These are phyloP conservation scores for Naganishia sp. DNA, from an alignment of 1,284 basidiomycete species.

Conservation along the genomic window DNA sequence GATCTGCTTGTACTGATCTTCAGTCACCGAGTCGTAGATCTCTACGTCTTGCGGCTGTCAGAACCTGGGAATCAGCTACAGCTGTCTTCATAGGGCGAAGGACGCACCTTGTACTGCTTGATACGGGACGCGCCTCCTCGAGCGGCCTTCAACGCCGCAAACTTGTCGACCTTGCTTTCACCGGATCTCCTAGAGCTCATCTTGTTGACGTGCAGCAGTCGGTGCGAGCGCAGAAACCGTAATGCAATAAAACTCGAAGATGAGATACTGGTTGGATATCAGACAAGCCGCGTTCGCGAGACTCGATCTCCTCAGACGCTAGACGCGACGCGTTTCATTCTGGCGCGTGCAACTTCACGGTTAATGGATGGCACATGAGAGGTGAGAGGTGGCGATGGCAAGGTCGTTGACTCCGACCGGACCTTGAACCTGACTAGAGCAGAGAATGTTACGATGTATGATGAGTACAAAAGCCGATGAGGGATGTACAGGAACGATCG, in stretches of 20 bases:
- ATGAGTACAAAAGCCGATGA: neutral
- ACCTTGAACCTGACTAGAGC: too few species aligned
- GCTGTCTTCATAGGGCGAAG: neutral
- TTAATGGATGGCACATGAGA: too few species aligned
- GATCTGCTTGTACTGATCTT: slow-evolving; percentile 84
- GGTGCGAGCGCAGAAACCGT: too few species aligned
- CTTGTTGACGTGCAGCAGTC: neutral
- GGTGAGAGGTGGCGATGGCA: too few species aligned
- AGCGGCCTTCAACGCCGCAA: slow-evolving; percentile 56
- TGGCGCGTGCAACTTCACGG: too few species aligned
- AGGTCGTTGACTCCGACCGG: too few species aligned
- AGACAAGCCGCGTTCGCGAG: too few species aligned
- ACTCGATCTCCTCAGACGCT: too few species aligned
- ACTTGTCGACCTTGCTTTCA: slow-evolving; percentile 39
- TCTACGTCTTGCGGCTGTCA: slow-evolving; percentile 61
- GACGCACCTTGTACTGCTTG: slow-evolving; percentile 55
- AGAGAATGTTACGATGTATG: neutral
- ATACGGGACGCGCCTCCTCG: slow-evolving; percentile 54
- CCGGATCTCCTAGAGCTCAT: slow-evolving; percentile 27
- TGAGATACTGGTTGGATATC: too few species aligned
- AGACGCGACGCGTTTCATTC: too few species aligned
- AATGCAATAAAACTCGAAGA: too few species aligned
- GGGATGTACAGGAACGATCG: neutral
- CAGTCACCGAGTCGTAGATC: slow-evolving; percentile 90
- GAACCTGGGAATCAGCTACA: slow-evolving; percentile 18